Base-by-base conservation (phyloP, 2,329 filamentous ascomycete genomes). In the Monilinia aucupariae region DNA sequence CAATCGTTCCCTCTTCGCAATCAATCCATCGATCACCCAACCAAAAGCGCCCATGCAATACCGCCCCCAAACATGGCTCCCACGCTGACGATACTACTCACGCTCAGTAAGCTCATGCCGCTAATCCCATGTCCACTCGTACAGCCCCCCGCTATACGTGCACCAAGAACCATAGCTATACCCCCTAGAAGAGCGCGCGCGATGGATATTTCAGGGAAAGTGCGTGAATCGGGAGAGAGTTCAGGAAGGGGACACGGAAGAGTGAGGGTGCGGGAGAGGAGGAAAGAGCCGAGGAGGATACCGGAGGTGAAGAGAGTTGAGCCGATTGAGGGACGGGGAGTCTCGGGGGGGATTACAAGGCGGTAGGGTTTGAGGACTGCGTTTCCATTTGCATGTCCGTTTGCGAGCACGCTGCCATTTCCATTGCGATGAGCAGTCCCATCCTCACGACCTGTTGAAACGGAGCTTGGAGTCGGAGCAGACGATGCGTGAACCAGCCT, bases 61-160 rank as follows among this genome's bases (percentile, higher is more conserved):
- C 84, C 85, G 0, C 78, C 78, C 0, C 71, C 79, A 76, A 89
- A 88, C 68, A 85, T 81, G 6, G 79, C 76, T 3, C 74, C 80
- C 30, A 88, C 83, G 0, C 84, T 86, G 15, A 89, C 72, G 62
- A 88, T 78, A 69, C 86, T 89, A 12, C 85, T 82, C 4, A 82
- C 74, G 0, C 82, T 85, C 58, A 89, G 75, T 64, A 85, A 76
- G n/a, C 83, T 82, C 70, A 89, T 79, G 0, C 87, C 87, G 64
- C 83, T 87, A 66, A 90, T 85, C 0, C 87, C 87, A 71, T 90
- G 87, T 0, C 87, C 86, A 6, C 84, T 86, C 0, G 86, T 87
- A 67, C 87, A 90, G 0, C 87, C 87, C 1, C 85, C 85, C 0
- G 83, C 86, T 61, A 88, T 70, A 55, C 85, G 80, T 1, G 85